Percentiles rank a stretch among this genome's conserved stretches.
Evolutionary conservation across 2,329 filamentous ascomycete genomes (phyloP).

Genomic region (Penicillium sp.): DNA sequence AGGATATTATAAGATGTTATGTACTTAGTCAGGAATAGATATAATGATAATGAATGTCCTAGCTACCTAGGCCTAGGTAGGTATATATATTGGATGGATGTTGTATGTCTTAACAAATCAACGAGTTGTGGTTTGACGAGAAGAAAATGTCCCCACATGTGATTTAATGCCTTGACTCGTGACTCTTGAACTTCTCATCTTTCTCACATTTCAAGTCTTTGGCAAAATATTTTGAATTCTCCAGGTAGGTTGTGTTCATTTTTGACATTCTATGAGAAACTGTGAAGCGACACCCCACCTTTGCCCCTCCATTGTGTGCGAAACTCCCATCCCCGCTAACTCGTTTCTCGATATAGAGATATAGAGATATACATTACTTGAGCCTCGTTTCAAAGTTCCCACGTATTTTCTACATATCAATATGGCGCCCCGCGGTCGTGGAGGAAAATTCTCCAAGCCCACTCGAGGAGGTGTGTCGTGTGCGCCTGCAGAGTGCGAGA

Average conservation of each 20-base stretch:
- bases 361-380: not conserved
- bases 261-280: not conserved
- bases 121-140: constrained; percentile 1
- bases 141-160: constrained; percentile 7
- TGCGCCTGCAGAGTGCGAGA: constrained; percentile 2
- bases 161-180: constrained; percentile 14
- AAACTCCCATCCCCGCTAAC: not conserved
- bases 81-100: no score
- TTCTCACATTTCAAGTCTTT: not conserved
- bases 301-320: constrained; percentile 13
- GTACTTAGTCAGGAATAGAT: not conserved
- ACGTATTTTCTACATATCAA: constrained; percentile 5
- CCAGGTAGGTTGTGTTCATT: not conserved
- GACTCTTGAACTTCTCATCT: not conserved
- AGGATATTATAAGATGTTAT: not conserved
- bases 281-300: constrained; percentile 10
- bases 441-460: constrained; percentile 89
- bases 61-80: no score
- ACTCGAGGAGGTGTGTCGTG: constrained; percentile 68
- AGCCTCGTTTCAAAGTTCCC: not conserved
- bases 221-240: not conserved
- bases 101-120: not conserved
- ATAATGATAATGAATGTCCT: not conserved
- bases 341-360: not conserved
- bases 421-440: constrained; percentile 58